phyloP scores from a whole-genome alignment of 257 asterid genomes.

The Nicotiana tabacum region DNA sequence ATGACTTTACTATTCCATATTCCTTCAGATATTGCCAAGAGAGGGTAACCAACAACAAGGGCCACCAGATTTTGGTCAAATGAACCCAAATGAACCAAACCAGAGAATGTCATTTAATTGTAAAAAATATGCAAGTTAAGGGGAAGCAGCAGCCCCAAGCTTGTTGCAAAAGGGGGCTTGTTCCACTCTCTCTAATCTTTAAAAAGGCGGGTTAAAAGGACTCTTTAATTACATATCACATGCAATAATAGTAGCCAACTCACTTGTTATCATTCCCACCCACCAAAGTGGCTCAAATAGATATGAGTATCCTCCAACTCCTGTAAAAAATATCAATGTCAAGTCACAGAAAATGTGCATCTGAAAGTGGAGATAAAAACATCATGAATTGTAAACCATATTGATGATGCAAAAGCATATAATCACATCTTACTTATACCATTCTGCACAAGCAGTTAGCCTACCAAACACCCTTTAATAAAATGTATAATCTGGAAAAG shows the following conservation, averaged over 20 bases:
- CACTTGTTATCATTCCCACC: conserved; percentile 87
- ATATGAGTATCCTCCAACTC: conserved; percentile 85
- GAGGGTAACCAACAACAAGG: not conserved
- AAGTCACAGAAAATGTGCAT: not conserved
- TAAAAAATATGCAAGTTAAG: not conserved
- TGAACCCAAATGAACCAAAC: not conserved
- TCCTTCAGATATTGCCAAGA: not conserved
- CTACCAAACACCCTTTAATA: not conserved
- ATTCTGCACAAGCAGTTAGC: not conserved
- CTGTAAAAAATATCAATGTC: conserved; percentile 34
- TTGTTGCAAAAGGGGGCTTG: not conserved
- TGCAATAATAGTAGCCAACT: conserved; percentile 25
- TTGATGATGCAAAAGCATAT: not conserved
- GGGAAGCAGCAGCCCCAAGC: not conserved
- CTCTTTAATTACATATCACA: not conserved
- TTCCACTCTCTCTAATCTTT: not conserved
- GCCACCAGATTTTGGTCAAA: not conserved
- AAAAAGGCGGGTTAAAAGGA: not conserved
- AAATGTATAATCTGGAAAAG: not conserved
- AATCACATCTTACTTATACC: not conserved
- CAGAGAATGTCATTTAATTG: not conserved
- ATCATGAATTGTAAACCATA: not conserved
- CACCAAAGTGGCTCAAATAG: conserved; percentile 87
- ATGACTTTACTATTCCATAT: not conserved
- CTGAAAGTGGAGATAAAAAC: not conserved